Percentiles rank a stretch among this genome's conserved stretches.
phyloP scores from a whole-genome alignment of 1,284 basidiomycete species.

The Leccinum fallax region DNA sequence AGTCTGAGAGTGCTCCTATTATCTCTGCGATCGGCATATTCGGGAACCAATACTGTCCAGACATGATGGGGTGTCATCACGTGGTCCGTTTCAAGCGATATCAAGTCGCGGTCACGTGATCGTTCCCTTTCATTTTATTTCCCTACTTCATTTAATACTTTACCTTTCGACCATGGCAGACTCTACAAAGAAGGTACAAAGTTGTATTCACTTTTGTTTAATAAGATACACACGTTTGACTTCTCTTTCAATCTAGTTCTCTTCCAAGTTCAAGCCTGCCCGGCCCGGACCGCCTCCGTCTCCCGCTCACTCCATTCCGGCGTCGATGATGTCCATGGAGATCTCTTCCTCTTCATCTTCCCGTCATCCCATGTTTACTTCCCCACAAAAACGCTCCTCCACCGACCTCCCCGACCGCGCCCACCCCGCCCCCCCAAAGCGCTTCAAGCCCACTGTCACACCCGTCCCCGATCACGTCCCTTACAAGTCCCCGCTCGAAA shows the following conservation, averaged over 20 bases:
- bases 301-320: background rate
- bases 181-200: background rate
- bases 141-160: too few species aligned
- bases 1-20: slow-evolving; percentile 59
- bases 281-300: background rate
- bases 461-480: slow-evolving; percentile 44
- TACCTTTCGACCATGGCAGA: slow-evolving; percentile 5
- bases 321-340: slow-evolving; percentile 15
- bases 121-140: background rate
- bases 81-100: background rate
- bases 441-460: slow-evolving; percentile 38
- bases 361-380: slow-evolving; percentile 42
- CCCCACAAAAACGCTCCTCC: slow-evolving; percentile 46
- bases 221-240: too few species aligned
- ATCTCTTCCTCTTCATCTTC: background rate
- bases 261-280: slow-evolving; percentile 45
- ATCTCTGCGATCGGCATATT: slow-evolving; percentile 65
- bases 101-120: background rate
- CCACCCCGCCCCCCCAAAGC: slow-evolving; percentile 41
- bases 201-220: too few species aligned
- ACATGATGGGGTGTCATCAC: slow-evolving; percentile 23
- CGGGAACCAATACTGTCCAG: slow-evolving; percentile 59
- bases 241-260: accelerated
- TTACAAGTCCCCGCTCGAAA: slow-evolving; percentile 7
- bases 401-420: slow-evolving; percentile 41